Evolutionary conservation across 2,329 filamentous ascomycete genomes (phyloP), one percentile per base, ranked within the genome.

Genomic region (Chaetomium globosum): DNA sequence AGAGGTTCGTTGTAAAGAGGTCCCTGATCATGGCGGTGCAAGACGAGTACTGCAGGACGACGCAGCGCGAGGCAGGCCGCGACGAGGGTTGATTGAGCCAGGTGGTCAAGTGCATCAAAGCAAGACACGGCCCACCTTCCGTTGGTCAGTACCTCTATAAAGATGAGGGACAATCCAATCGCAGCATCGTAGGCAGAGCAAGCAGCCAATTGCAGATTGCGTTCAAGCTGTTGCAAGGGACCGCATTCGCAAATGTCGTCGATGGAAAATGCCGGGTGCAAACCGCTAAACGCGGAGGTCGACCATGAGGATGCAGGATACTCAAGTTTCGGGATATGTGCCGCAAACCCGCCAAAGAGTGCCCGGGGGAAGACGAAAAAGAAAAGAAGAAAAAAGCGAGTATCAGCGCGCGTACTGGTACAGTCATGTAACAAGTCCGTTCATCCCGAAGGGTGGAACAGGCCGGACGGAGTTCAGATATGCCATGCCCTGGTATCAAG

Each of bases 371-470:
- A n/a, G 36, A 46, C 36, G 5, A 16, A 43, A 43, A 43, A 54
- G 59, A 46, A 43, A 39, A 46, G 12, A 48, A 46, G 36, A 55
- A 26, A 64, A 36, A 61, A 58, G 53, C 19, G 57, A 43, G 6
- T 28, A 55, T 46, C 56, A 64, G 56, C 19, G 63, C 59, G 65
- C 30, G 62, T 65, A 68, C 62, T 67, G 61, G 65, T 67, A 68
- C 67, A 68, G 43, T 67, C 67, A 68, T 67, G 61, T 57, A 67
- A 58, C 62, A 66, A 39, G 49, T 61, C 67, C 54, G 56, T 23
- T 53, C 31, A 63, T 6, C 53, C 51, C 53, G 64, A 21, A 36
- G 28, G 48, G 21, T 48, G 60, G 53, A 63, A 23, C 21, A 23
- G 43, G 28, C 62, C 64, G 64, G 62, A 60, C 54, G 54, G 12